These are phyloP conservation scores for Candida manassasensis DNA, from an alignment of 805 yeast genomes.

Conservation along the genomic window DNA sequence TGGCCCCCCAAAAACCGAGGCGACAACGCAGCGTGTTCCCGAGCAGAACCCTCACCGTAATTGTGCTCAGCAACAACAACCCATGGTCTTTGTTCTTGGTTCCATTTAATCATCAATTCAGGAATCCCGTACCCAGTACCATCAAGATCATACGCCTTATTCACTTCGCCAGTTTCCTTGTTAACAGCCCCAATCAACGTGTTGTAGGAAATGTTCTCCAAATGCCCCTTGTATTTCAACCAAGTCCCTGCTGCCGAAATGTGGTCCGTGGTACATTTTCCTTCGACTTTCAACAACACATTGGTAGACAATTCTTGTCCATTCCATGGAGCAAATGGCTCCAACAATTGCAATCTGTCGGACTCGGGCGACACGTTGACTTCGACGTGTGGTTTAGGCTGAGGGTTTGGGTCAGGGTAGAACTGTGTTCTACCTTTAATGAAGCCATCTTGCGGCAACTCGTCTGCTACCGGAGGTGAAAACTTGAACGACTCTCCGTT, in stretches of 20 bases:
- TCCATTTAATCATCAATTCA: constrained; percentile 96
- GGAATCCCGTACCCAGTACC: constrained; percentile 80
- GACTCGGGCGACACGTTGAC: constrained; percentile 81
- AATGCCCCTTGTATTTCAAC: constrained; percentile 97
- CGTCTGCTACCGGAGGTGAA: constrained; percentile 75
- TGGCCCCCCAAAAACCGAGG: constrained; percentile 94
- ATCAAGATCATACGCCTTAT: constrained; percentile 81
- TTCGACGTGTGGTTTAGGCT: constrained; percentile 52
- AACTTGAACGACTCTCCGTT: constrained; percentile 75
- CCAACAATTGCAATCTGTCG: constrained; percentile 85
- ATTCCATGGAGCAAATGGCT: constrained; percentile 83
- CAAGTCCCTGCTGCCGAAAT: constrained; percentile 98
- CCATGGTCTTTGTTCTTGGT: constrained; percentile 81
- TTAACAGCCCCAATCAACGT: constrained; percentile 96
- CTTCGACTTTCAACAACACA: constrained; percentile 86
- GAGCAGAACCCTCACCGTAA: constrained; percentile 98
- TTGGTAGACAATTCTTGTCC: constrained; percentile 77
- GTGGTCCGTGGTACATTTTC: constrained; percentile 98
- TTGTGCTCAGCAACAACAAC: constrained; percentile 95
- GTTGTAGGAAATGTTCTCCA: constrained; percentile 91
- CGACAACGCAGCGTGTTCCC: constrained; percentile 97
- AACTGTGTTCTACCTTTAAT: constrained; percentile 68
- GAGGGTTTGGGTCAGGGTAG: constrained; percentile 69
- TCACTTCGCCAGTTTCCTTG: constrained; percentile 95
- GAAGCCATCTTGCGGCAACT: constrained; percentile 78